These are phyloP conservation scores for Hypoxylon rickii DNA, from an alignment of 495 filamentous ascomycete genomes.

Conservation along the genomic window DNA sequence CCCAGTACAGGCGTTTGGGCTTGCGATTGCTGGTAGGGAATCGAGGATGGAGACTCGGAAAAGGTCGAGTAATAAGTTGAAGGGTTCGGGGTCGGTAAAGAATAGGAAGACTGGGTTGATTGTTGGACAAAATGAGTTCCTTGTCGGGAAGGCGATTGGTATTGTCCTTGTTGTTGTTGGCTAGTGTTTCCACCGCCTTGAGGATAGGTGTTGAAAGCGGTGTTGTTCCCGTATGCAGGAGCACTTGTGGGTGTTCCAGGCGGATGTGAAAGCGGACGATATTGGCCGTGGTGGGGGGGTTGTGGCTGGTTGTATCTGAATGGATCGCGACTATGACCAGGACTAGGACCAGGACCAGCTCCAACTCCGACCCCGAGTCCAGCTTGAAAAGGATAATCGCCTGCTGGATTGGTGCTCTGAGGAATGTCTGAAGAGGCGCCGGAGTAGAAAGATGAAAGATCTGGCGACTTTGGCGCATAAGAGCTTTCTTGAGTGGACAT, in stretches of 20 bases:
- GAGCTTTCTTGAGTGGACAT: constrained; percentile 51
- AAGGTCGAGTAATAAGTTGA: constrained; percentile 27
- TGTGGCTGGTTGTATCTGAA: constrained; percentile 31
- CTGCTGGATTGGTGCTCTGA: constrained; percentile 13
- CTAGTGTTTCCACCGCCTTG: constrained; percentile 15
- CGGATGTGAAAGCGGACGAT: constrained; percentile 28
- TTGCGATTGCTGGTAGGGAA: constrained; percentile 17
- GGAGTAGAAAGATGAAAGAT: constrained; percentile 57
- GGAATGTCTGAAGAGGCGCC: constrained; percentile 29
- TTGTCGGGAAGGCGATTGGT: constrained; percentile 21
- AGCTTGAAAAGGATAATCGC: constrained; percentile 50
- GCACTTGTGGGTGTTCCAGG: constrained; percentile 24
- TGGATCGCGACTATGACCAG: constrained; percentile 8
- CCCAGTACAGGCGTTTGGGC: too few species aligned
- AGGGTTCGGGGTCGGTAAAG: constrained; percentile 16
- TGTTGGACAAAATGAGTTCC: constrained; percentile 18
- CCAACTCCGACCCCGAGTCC: constrained; percentile 20
- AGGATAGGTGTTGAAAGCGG: constrained; percentile 27
- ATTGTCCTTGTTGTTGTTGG: constrained; percentile 19
- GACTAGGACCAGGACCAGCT: too few species aligned
- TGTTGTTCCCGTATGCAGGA: constrained; percentile 25
- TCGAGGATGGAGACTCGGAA: constrained; percentile 20
- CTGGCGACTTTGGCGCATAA: constrained; percentile 62
- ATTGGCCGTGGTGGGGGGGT: constrained; percentile 28
- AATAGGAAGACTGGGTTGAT: constrained; percentile 16